phyloP scores from a whole-genome alignment of 176 grass and related monocot genomes.

The Oryza glumipatula region DNA sequence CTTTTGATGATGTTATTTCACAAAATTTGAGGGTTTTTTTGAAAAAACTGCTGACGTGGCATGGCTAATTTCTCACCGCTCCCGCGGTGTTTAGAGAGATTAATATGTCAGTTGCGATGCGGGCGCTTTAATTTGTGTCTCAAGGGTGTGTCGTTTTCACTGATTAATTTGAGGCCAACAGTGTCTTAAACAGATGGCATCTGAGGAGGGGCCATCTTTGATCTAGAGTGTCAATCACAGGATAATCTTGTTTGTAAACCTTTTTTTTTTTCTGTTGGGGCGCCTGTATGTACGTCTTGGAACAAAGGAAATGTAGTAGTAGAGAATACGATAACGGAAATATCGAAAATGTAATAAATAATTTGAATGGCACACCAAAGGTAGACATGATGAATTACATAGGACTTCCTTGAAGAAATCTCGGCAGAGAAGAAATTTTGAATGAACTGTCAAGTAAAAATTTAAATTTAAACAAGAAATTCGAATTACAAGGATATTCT shows the following conservation, averaged over 20 bases:
- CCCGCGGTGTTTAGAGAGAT: too few species aligned
- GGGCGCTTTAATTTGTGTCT: slow-evolving; percentile 11
- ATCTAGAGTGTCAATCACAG: not conserved
- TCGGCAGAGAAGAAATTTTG: not conserved
- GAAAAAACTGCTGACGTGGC: too few species aligned
- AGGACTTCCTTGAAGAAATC: too few species aligned
- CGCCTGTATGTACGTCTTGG: not conserved
- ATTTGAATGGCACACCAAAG: not conserved
- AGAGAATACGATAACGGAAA: not conserved
- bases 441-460: not conserved
- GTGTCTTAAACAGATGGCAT: slow-evolving; percentile 16
- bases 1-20: slow-evolving; percentile 27
- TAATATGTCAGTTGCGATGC: slow-evolving; percentile 30
- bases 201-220: not conserved
- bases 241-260: not conserved
- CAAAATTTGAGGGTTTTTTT: too few species aligned
- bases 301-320: not conserved
- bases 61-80: too few species aligned
- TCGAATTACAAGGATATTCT: not conserved
- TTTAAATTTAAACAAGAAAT: not conserved
- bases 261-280: too few species aligned
- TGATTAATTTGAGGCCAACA: slow-evolving; percentile 15
- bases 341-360: not conserved
- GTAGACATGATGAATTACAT: too few species aligned
- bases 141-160: not conserved